Conservation (phyloP, 352 stramenopile genomes). For the Albugo laibachii region DNA sequence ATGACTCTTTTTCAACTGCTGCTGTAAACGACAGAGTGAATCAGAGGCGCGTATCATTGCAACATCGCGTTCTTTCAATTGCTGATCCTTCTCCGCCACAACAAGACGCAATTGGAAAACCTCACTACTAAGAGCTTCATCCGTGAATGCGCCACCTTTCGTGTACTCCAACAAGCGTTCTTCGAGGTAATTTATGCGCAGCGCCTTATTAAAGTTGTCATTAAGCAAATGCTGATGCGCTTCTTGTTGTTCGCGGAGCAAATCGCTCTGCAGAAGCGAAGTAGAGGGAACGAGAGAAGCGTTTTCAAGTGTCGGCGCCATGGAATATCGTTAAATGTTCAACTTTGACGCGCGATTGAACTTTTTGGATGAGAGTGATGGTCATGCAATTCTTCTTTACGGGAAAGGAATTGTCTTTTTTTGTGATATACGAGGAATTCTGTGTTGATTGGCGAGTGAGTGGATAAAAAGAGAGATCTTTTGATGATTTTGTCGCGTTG, state of each 20-base stretch:
- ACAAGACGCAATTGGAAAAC: neutral
- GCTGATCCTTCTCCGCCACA: neutral
- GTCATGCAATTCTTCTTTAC: no score
- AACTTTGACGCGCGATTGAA: no score
- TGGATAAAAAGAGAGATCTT: no score
- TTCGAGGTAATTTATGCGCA: neutral
- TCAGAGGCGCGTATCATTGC: constrained; percentile 23
- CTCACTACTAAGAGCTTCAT: neutral
- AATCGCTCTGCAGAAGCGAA: neutral
- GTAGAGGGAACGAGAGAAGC: no score
- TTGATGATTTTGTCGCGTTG: no score
- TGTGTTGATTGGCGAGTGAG: no score
- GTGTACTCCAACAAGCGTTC: neutral
- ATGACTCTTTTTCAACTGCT: constrained; percentile 9
- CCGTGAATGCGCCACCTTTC: neutral
- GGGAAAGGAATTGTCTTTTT: no score
- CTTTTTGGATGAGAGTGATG: no score
- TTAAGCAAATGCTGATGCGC: neutral
- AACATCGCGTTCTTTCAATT: constrained; percentile 3
- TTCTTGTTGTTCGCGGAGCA: neutral
- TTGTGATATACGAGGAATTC: no score
- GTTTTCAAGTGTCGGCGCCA: no score
- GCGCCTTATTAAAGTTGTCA: neutral
- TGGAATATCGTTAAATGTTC: no score
- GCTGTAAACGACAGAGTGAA: constrained; percentile 31